A percentile compares a stretch with the other conserved stretches of the same genome.
These are phyloP conservation scores for Saccharomycopsis malanga DNA, from an alignment of 805 yeast genomes.

Conservation along the genomic window DNA sequence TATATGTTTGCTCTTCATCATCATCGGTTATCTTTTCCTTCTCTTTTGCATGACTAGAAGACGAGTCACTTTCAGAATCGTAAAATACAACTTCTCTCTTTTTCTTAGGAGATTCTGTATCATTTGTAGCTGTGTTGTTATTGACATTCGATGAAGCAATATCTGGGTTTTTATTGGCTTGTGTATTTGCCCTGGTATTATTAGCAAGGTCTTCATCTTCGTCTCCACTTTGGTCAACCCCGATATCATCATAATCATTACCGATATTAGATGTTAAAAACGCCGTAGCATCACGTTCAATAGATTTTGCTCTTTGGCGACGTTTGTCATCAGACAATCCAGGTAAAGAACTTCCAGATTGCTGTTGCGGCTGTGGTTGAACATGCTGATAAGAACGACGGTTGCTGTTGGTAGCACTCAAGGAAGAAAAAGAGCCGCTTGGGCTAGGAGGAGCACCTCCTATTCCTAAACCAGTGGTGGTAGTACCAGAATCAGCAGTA, in stretches of 20 bases:
- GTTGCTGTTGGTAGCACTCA: neutral
- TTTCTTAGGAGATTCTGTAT: neutral
- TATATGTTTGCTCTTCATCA: neutral
- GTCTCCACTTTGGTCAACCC: constrained; percentile 2
- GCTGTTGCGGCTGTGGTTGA: neutral
- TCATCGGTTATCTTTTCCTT: constrained; percentile 2
- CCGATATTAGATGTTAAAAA: constrained; percentile 2
- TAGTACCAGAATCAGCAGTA: neutral
- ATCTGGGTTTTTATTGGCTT: too few relatives aligned
- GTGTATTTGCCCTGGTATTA: neutral
- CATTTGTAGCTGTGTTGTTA: neutral
- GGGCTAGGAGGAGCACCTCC: neutral
- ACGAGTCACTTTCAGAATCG: constrained; percentile 1
- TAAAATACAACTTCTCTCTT: constrained; percentile 10
- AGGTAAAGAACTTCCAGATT: neutral
- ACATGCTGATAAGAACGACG: too few relatives aligned
- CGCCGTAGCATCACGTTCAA: constrained; percentile 15
- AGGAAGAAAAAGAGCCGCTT: neutral
- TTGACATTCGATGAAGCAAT: neutral
- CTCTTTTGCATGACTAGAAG: neutral
- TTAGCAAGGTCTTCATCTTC: neutral
- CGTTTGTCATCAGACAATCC: constrained; percentile 6
- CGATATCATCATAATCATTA: neutral
- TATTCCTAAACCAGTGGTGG: neutral
- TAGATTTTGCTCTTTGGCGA: constrained; percentile 13